These are phyloP conservation scores for Cucurbita moschata DNA, from an alignment of 306 rosid genomes.

Conservation along the genomic window DNA sequence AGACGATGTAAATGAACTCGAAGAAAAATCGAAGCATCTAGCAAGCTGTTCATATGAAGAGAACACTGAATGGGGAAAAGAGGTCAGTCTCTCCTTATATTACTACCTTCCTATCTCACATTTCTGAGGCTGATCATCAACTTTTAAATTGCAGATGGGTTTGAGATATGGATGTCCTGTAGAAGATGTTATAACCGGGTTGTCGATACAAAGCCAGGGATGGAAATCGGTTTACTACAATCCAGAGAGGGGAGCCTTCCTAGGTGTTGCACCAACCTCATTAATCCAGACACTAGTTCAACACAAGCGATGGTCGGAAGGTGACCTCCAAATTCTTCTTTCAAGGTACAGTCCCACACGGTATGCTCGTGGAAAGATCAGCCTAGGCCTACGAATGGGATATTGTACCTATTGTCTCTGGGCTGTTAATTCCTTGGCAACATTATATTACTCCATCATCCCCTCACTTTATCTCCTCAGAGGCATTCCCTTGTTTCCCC, in stretches of 20 bases:
- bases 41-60: conserved; percentile 54
- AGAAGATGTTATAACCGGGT: conserved; percentile 76
- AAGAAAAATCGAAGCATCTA: conserved; percentile 37
- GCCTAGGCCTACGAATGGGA: conserved; percentile 46
- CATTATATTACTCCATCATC: conserved; percentile 36
- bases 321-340: conserved; percentile 43
- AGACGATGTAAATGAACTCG: conserved; percentile 17
- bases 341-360: conserved; percentile 47
- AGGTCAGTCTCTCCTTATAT: conserved; percentile 29
- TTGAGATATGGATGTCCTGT: conserved; percentile 57
- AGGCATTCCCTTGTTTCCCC: conserved; percentile 57
- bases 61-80: conserved; percentile 71
- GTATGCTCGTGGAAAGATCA: conserved; percentile 41
- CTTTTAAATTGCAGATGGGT: conserved; percentile 41
- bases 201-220: conserved; percentile 45
- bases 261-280: conserved; percentile 50
- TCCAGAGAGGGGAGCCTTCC: conserved; percentile 54
- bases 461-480: conserved; percentile 54
- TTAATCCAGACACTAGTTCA: conserved; percentile 43
- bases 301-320: conserved; percentile 86
- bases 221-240: conserved; percentile 63
- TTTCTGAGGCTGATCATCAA: neutral
- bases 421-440: conserved; percentile 44
- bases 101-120: neutral
- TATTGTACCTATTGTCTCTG: conserved; percentile 38